Percentiles rank a stretch among this genome's conserved stretches.
Evolutionary conservation across 768 basidiomycete species (phyloP).

Genomic region (Podaxis sp.): DNA sequence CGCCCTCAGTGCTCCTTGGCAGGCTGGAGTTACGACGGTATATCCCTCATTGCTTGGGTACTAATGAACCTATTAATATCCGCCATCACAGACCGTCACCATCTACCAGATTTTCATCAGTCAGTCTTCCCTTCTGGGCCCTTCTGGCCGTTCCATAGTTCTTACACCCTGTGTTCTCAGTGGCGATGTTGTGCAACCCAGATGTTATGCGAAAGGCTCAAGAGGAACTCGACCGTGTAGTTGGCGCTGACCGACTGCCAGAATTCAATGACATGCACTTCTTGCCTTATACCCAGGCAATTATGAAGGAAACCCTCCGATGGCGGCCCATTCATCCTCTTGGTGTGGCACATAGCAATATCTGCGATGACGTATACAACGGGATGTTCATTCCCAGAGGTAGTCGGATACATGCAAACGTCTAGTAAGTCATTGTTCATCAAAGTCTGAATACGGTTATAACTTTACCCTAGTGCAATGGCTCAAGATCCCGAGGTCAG

Average conservation of each 20-base stretch:
- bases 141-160: not conserved
- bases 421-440: slow-evolving; percentile 17
- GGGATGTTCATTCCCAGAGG: slow-evolving; percentile 35
- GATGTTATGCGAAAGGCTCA: slow-evolving; percentile 24
- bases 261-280: slow-evolving; percentile 19
- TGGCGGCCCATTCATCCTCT: slow-evolving; percentile 24
- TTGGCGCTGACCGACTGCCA: slow-evolving; percentile 23
- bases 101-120: slow-evolving; percentile 11
- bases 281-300: slow-evolving; percentile 18
- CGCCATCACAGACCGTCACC: not conserved
- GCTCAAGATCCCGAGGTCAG: slow-evolving; percentile 19
- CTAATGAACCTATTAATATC: not conserved
- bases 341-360: slow-evolving; percentile 30
- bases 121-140: not conserved
- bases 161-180: not conserved
- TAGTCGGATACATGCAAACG: slow-evolving; percentile 20
- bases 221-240: slow-evolving; percentile 26
- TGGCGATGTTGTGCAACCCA: slow-evolving; percentile 26
- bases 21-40: slow-evolving; percentile 26
- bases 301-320: slow-evolving; percentile 18
- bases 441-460: not conserved
- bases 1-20: slow-evolving; percentile 25
- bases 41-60: not conserved
- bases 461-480: slow-evolving; percentile 16
- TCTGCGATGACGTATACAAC: slow-evolving; percentile 31